Evolutionary conservation across 73 alveolate species (phyloP).

Genomic region (Symbiodinium pilosum): DNA sequence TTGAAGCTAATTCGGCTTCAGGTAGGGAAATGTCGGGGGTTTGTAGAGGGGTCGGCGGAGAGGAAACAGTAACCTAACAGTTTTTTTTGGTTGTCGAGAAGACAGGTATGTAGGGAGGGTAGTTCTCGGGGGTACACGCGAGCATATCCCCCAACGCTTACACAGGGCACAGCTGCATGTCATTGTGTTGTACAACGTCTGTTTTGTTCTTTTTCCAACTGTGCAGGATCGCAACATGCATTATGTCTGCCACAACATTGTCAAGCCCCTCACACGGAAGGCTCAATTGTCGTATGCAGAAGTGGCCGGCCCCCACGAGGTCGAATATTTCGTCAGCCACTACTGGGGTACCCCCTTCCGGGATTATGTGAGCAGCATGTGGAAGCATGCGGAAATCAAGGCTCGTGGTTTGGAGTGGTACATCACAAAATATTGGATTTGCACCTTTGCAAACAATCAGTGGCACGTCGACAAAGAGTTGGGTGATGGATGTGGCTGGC

Average conservation of each 20-base stretch:
- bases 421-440: not conserved
- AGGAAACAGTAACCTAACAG: too few relatives aligned
- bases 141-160: too few relatives aligned
- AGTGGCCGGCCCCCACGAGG: not conserved
- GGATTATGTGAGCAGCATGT: constrained; percentile 4
- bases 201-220: too few relatives aligned
- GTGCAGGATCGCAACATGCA: constrained; percentile 87
- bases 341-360: constrained; percentile 57
- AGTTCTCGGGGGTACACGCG: too few relatives aligned
- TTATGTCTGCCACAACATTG: not conserved
- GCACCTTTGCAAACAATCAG: constrained; percentile 65
- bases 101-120: too few relatives aligned
- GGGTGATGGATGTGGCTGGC: constrained; percentile 40
- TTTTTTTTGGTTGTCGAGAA: too few relatives aligned
- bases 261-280: not conserved
- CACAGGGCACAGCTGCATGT: too few relatives aligned
- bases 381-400: not conserved
- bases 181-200: too few relatives aligned
- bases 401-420: too few relatives aligned
- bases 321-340: constrained; percentile 28
- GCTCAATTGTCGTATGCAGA: not conserved
- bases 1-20: too few relatives aligned
- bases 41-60: too few relatives aligned
- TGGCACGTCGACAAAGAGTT: constrained; percentile 30
- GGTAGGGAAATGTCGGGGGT: too few relatives aligned